phyloP scores from a whole-genome alignment of 2,329 filamentous ascomycete genomes.

The Penicillium sp. region DNA sequence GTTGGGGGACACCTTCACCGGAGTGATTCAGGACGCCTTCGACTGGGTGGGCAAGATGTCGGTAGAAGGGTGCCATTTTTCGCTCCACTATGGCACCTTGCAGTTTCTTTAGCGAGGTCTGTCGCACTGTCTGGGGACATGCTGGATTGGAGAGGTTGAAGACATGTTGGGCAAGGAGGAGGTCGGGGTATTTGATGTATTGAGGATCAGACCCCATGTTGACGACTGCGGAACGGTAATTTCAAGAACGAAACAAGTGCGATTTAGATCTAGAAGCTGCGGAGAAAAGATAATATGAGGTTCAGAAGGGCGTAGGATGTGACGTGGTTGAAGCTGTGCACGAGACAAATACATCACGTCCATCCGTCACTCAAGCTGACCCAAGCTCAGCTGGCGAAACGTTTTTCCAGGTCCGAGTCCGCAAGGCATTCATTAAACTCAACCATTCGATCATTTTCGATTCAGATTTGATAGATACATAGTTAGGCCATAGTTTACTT shows the following conservation, averaged over 20 bases:
- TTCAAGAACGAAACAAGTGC: constrained; percentile 4
- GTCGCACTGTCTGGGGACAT: constrained; percentile 57
- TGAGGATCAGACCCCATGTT: constrained; percentile 68
- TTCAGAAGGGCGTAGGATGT: constrained; percentile 23
- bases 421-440: not conserved
- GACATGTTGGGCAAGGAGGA: constrained; percentile 68
- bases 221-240: constrained; percentile 28
- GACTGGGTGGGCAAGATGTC: constrained; percentile 67
- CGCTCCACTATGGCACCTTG: constrained; percentile 68
- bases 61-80: constrained; percentile 71
- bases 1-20: constrained; percentile 65
- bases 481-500: not conserved
- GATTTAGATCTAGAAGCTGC: not conserved
- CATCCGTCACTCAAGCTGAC: constrained; percentile 25
- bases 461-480: not conserved
- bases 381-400: constrained; percentile 42
- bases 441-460: not conserved
- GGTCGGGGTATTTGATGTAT: constrained; percentile 68
- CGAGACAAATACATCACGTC: constrained; percentile 29
- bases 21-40: constrained; percentile 79
- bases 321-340: constrained; percentile 22
- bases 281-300: constrained; percentile 15
- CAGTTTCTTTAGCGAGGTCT: constrained; percentile 63
- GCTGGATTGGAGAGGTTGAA: constrained; percentile 69
- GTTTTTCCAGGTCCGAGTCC: constrained; percentile 35